phyloP scores from a whole-genome alignment of 176 grass and related monocot genomes.

The Musa schizocarpa region DNA sequence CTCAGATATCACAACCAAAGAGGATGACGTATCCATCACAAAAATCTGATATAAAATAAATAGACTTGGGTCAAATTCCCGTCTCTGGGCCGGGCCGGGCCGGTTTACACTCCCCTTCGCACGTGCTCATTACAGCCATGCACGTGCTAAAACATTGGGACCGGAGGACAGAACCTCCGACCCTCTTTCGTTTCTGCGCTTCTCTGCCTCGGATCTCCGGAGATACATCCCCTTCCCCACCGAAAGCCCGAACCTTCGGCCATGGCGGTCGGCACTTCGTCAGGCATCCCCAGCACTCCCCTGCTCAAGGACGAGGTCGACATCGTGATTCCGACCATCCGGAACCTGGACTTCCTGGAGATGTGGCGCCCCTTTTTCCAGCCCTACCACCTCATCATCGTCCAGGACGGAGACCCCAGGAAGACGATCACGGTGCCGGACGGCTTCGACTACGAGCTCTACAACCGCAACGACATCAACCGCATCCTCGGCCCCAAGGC shows the following conservation, averaged over 20 bases:
- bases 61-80: too few species aligned
- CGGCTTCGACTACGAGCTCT: conserved; percentile 95
- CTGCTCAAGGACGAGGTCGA: conserved; percentile 75
- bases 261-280: background rate
- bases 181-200: background rate
- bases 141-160: too few species aligned
- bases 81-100: too few species aligned
- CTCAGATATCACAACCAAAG: too few species aligned
- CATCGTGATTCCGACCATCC: conserved; percentile 87
- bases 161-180: too few species aligned
- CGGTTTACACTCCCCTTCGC: too few species aligned
- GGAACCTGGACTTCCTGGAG: conserved; percentile 84
- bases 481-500: conserved; percentile 92
- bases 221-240: background rate
- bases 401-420: conserved; percentile 74
- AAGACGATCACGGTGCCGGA: conserved; percentile 63
- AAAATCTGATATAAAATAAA: too few species aligned
- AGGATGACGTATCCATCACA: too few species aligned
- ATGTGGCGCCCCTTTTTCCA: conserved; percentile 89
- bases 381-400: conserved; percentile 89
- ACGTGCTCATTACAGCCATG: too few species aligned
- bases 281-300: conserved; percentile 35
- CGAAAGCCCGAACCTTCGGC: background rate
- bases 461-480: conserved; percentile 99
- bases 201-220: background rate